Evolutionary conservation across 2,329 filamentous ascomycete species (phyloP), one percentile per base, ranked within the genome.

Genomic region (Allantophomopsis cytisporea): DNA sequence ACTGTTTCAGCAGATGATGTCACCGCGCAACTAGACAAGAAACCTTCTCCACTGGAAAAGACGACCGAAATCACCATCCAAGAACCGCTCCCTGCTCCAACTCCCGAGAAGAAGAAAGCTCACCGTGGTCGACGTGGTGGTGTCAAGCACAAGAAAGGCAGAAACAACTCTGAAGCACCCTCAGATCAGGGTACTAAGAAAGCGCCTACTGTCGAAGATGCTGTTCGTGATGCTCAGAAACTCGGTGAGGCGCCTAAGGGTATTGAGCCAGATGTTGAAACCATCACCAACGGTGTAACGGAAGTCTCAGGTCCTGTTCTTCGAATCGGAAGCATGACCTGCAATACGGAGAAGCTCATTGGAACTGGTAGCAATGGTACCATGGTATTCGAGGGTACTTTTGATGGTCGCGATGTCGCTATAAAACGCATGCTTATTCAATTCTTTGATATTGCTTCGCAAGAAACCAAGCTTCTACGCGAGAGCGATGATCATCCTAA

Each of bases 341-440:
- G 81, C 39, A 69, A 80, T 45, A 70, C 71, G 35, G 70, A 78
- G 35, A 65, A 71, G 49, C 71, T 79, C 46, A 65, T 82, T 21
- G 77, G 77, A 16, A 80, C 85, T 43, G 91, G 91, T 40, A 96
- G 89, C 58, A 94, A 95, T 54, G 91, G 91, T n/a, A 98, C 91
- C 0, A 78, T 93, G 39, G 91, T 98, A 1, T 96, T 91, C 58
- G 81, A 85, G 37, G 91, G 91, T n/a, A 84, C 80, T 39, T 96
- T 94, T 56, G 91, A 94, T 57, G 87, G 87, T 17, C 80, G 88
- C 38, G 82, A 88, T 35, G 89, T 98, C 18, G 91, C 91, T 1
- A 86, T 98, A 36, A 98, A 98, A 66, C 78, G 91, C 28, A 94
- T 98, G 86, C 68, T 96, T 44, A 85, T 89, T 28, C 85, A 94